Base-by-base conservation (phyloP, 352 stramenopile species). In the Pythium grandisporangium region DNA sequence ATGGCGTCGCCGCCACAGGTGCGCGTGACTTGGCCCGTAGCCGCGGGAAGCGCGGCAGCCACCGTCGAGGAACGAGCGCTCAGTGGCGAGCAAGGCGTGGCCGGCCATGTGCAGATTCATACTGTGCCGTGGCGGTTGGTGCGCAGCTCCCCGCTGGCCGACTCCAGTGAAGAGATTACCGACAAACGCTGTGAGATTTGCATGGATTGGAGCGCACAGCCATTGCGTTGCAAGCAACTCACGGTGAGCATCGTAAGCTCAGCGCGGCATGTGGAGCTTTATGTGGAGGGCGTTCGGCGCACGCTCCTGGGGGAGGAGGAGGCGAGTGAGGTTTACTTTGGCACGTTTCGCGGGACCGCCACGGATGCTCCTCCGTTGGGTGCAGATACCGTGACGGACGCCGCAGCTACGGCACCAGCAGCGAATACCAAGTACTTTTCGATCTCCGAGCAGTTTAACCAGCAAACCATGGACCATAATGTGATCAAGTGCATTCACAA, bases 221-320 rank as follows among this genome's bases (percentile, higher is more conserved):
- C 66, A 21, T 48, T 81, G 30, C 58, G 59, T 6, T 87, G 71
- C 41, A 43, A 51, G 5, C 54, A 68, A 34, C 53, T 88, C 6
- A 57, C 65, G 32, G 41, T 93, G 1, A 51, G 77, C 39, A 35
- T 84, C 16, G 22, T 57, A 29, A 70, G 67, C 57, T 89, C 74
- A 1, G 79, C 76, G 27, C 70, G 79, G 5, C 72, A 93, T 41
- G 58, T 86, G 2, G 79, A 93, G 38, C 34, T 90, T 2, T 69
- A 82, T 40, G 55, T 66, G 0, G 54, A 75, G 10, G 69, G 72
- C 12, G 58, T 70, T 7, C 53, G 67, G 2, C 63, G 59, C 37
- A 89, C 53, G 24, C 17, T 90, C 24, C 39, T 87, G 22, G 73
- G 71, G 10, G 67, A 84, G 30, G 56, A 77, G 2, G 62, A 90